Base-by-base conservation (phyloP, 2,329 filamentous ascomycete species). In the Penicillium sp. region DNA sequence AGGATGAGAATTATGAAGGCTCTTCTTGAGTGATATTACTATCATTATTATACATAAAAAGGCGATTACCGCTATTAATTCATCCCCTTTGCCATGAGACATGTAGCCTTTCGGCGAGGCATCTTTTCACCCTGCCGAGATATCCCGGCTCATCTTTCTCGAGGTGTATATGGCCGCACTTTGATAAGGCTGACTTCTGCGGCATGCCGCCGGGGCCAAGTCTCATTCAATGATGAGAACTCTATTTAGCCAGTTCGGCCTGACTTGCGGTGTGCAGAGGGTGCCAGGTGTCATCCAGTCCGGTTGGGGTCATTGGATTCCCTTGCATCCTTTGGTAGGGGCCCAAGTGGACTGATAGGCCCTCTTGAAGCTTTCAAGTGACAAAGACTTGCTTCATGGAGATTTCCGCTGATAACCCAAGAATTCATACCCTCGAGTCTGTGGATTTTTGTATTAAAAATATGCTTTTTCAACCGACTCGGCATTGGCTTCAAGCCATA, bases 401-500 rank as follows among this genome's bases (percentile, higher is more conserved):
- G 6, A 17, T 7, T 24, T 17, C 22, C 22, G n/a, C 10, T 3
- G 17, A 9, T 7, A 12, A 35, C 3, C 17, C 28, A 22, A 13
- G 26, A n/a, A 2, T n/a, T n/a, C 37, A 35, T n/a, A 12, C 19
- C 38, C 33, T 26, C 13, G 19, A 22, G 3, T n/a, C 13, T 40
- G 5, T 26, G 51, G 26, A n/a, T 5, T 22, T 13, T 40, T 10
- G 4, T 35, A 15, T 10, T 24, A 26, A n/a, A 2, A 13, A n/a
- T 17, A 15, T 42, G 9, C 13, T 33, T n/a, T 12, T n/a, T 17
- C 15, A 9, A 15, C 24, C n/a, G 2, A 50, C 12, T 33, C 4
- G n/a, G n/a, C 9, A 1, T 1, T n/a, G 3, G 5, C 8, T 56
- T 73, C 73, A 76, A 30, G 72, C 73, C 7, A 62, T 70, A 17